Evolutionary conservation across 1,284 basidiomycete genomes (phyloP).

Genomic region (Puccinia triticina): DNA sequence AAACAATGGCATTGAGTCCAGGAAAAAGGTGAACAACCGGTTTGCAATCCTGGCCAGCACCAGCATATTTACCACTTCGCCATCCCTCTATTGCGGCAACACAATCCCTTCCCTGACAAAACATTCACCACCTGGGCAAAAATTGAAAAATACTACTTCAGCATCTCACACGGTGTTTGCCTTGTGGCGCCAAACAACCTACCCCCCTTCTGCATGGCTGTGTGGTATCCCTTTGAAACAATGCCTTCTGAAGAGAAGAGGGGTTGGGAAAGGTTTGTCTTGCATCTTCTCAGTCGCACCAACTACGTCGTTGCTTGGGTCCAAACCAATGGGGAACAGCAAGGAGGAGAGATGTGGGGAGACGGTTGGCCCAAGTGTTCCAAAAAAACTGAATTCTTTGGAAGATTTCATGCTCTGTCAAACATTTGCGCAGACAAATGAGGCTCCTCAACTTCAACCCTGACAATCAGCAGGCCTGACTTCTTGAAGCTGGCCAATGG

Average conservation of each 20-base stretch:
- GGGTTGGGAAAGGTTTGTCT: background rate
- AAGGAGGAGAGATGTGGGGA: background rate
- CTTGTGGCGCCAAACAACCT: background rate
- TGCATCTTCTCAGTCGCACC: background rate
- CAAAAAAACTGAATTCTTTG: background rate
- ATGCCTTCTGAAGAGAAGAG: background rate
- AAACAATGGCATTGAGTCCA: background rate
- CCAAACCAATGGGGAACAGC: background rate
- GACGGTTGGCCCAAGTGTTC: background rate
- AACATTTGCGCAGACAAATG: background rate
- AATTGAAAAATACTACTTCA: background rate
- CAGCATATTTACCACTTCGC: background rate
- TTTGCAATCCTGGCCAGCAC: background rate
- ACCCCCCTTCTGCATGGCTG: too few relatives aligned
- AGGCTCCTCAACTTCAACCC: background rate
- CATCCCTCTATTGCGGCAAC: background rate
- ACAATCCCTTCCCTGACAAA: background rate
- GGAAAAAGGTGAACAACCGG: background rate
- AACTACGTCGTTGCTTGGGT: background rate
- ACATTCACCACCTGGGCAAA: background rate
- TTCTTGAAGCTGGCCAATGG: background rate
- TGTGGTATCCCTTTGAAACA: background rate
- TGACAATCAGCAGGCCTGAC: too few relatives aligned
- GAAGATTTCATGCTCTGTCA: background rate
- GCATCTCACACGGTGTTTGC: background rate